phyloP scores from a whole-genome alignment of 2,329 filamentous ascomycete genomes.

The Calonectria pauciramosa region DNA sequence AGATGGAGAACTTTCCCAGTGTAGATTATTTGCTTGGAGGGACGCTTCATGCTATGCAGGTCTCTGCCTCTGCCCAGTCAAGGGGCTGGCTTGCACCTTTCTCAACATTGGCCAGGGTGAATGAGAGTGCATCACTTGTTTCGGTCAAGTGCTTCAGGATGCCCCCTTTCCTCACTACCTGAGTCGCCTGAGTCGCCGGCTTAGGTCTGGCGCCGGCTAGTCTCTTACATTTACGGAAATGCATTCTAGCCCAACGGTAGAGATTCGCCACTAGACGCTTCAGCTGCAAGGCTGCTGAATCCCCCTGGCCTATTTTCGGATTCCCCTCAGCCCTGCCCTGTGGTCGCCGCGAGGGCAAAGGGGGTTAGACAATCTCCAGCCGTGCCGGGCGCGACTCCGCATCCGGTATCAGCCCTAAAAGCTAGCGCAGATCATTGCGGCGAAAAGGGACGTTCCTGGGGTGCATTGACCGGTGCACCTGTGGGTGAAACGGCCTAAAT shows the following conservation, averaged over 20 bases:
- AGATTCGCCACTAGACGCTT: background rate
- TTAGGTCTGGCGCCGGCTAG: background rate
- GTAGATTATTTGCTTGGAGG: background rate
- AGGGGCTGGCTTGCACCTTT: background rate
- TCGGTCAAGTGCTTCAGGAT: background rate
- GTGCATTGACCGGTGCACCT: background rate
- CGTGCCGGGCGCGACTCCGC: background rate
- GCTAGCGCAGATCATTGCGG: constrained; percentile 1
- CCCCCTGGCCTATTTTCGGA: constrained; percentile 1
- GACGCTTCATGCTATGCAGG: background rate
- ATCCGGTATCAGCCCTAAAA: background rate
- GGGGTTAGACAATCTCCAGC: background rate
- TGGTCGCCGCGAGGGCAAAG: background rate
- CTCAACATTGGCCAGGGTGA: background rate
- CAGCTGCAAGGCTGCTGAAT: background rate
- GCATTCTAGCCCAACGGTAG: background rate
- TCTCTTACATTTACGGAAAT: background rate
- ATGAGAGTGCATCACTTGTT: background rate
- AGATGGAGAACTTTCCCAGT: background rate
- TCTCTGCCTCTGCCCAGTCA: background rate
- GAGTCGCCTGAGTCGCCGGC: background rate
- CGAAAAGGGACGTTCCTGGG: background rate
- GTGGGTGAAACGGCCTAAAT: background rate
- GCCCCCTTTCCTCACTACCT: background rate
- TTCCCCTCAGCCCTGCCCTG: background rate